Base-by-base conservation (phyloP, 768 basidiomycete genomes). In the Lentinus brumalis region DNA sequence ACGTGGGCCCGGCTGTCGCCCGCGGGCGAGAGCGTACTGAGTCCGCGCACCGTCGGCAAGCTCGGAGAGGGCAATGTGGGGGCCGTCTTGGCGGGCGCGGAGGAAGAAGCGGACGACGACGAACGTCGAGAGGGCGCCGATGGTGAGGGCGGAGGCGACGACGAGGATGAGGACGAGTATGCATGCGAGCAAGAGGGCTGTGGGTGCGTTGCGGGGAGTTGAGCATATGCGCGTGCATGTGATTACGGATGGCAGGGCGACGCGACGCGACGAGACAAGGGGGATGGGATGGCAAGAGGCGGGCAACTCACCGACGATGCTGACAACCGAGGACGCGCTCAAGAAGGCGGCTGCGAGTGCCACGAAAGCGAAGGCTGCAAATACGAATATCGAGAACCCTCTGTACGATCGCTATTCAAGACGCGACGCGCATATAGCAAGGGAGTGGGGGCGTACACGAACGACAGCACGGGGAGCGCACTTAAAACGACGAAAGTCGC, bases 301-400 rank as follows among this genome's bases (percentile, higher is more conserved):
- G 30, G 21, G 12, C 45, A 30, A 55, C 65, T 15, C 32, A 70
- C 69, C 65, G 32, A 60, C 42, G 57, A 70, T 31, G 32, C 59
- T 57, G 5, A 64, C 57, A 12, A 61, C 65, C 11, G 49, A 16
- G 5, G 58, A 14, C 1, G 63, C 56, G 5, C 55, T 46, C 12
- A 66, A 31, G 31, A 67, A 18, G 2, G 67, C 67, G 18, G 41
- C 26, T n/a, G 54, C 50, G 21, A 70, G 47, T 5, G 58, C 69
- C 18, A 68, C 21, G 53, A 64, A 65, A 12, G 60, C 51, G 41
- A 64, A 61, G 5, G 62, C 53, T 8, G 65, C 66, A 38, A 66
- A 61, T n/a, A 61, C 35, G 53, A 70, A 67, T 31, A 70, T 16
- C 8, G 69, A 61, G 58, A 70, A 64, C 1, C 63, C 65, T 31